phyloP scores from a whole-genome alignment of 352 stramenopile genomes.

The Phytophthora colocasiae region DNA sequence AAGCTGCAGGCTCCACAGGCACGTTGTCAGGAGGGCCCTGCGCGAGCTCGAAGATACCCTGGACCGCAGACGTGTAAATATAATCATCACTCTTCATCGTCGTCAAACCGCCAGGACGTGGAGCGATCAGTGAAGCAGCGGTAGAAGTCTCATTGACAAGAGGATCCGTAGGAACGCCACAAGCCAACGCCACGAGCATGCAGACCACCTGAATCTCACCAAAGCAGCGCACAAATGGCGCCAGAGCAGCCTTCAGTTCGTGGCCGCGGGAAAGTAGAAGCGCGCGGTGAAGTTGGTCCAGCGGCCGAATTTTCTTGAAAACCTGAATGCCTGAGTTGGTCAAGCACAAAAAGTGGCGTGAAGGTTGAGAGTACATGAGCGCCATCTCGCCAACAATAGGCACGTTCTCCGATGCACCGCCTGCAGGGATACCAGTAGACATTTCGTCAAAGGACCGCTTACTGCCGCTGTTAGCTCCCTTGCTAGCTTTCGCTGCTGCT shows the following conservation, averaged over 20 bases:
- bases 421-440: constrained; percentile 41
- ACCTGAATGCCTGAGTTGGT: constrained; percentile 89
- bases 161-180: constrained; percentile 82
- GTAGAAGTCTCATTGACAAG: constrained; percentile 66
- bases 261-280: constrained; percentile 74
- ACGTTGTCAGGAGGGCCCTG: constrained; percentile 53
- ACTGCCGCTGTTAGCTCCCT: constrained; percentile 30
- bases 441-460: constrained; percentile 88
- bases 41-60: constrained; percentile 87
- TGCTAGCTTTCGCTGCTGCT: constrained; percentile 14
- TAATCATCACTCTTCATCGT: constrained; percentile 81
- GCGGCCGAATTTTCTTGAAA: constrained; percentile 90
- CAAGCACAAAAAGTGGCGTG: constrained; percentile 86
- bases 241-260: constrained; percentile 69
- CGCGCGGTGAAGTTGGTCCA: constrained; percentile 87
- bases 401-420: constrained; percentile 23
- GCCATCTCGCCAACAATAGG: constrained; percentile 72
- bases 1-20: constrained; percentile 34
- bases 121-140: constrained; percentile 56
- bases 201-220: constrained; percentile 85
- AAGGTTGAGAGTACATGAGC: constrained; percentile 83
- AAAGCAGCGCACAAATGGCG: constrained; percentile 85
- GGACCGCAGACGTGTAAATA: constrained; percentile 78
- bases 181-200: constrained; percentile 91
- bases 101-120: constrained; percentile 32